phyloP scores from a whole-genome alignment of 2,329 filamentous ascomycete species.

The Talaromyces funiculosus region DNA sequence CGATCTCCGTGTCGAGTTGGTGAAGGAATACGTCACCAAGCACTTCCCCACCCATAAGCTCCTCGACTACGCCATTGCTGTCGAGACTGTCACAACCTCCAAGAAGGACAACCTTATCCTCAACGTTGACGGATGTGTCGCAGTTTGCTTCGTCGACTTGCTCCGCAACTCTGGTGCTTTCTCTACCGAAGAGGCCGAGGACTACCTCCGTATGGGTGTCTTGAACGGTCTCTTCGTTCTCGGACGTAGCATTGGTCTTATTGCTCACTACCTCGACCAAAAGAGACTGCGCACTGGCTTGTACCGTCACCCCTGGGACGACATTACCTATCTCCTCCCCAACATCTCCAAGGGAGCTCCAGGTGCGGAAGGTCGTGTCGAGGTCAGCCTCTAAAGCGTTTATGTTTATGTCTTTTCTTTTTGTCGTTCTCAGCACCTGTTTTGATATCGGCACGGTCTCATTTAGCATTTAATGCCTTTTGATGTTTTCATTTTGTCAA shows the following conservation, averaged over 20 bases:
- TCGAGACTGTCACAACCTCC: constrained; percentile 95
- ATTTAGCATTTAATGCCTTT: constrained; percentile 14
- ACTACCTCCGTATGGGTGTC: constrained; percentile 98
- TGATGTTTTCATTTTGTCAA: constrained; percentile 6
- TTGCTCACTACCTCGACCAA: constrained; percentile 99
- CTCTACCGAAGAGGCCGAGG: constrained; percentile 91
- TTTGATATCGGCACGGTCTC: constrained; percentile 12
- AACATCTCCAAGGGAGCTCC: constrained; percentile 65
- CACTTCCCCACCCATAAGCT: constrained; percentile 98
- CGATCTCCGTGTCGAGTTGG: constrained; percentile 97
- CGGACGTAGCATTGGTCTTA: constrained; percentile 93
- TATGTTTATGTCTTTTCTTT: constrained; percentile 24
- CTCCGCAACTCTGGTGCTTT: constrained; percentile 98
- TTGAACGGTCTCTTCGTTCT: constrained; percentile 99
- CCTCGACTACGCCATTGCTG: constrained; percentile 95
- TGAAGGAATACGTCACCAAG: constrained; percentile 97
- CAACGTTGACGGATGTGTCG: constrained; percentile 96
- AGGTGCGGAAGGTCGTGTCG: constrained; percentile 78
- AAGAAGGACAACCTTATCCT: constrained; percentile 99
- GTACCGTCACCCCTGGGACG: constrained; percentile 99
- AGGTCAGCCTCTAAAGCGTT: constrained; percentile 65
- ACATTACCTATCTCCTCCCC: constrained; percentile 91
- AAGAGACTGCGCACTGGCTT: constrained; percentile 97
- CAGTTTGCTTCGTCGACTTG: constrained; percentile 97
- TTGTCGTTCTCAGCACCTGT: constrained; percentile 18